Conservation (phyloP, 2,329 filamentous ascomycete genomes). For the Ophiosphaerella narmari region DNA sequence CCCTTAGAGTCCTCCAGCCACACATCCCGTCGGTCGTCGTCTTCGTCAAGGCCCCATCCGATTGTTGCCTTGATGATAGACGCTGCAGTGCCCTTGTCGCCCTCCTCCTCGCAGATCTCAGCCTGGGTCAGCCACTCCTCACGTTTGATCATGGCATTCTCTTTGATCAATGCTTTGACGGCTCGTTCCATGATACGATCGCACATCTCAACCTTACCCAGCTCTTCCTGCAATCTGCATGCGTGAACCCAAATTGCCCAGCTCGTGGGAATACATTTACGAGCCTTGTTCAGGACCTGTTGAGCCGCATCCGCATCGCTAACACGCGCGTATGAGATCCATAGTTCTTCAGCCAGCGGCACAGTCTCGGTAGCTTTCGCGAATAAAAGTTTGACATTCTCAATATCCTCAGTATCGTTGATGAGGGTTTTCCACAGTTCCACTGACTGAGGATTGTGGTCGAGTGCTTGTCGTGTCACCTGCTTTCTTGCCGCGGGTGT, state of each 20-base stretch:
- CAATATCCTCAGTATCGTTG: slow-evolving; percentile 88
- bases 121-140: slow-evolving; percentile 97
- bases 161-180: slow-evolving; percentile 82
- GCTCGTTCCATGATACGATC: slow-evolving; percentile 91
- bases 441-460: slow-evolving; percentile 92
- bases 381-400: slow-evolving; percentile 84
- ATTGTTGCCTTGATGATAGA: slow-evolving; percentile 92
- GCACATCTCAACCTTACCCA: slow-evolving; percentile 77
- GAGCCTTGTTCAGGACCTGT: slow-evolving; percentile 91
- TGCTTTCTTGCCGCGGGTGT: slow-evolving; percentile 86
- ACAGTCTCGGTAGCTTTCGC: slow-evolving; percentile 97
- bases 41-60: slow-evolving; percentile 90
- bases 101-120: slow-evolving; percentile 92
- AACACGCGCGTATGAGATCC: slow-evolving; percentile 88
- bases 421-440: slow-evolving; percentile 98
- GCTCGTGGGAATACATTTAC: slow-evolving; percentile 90
- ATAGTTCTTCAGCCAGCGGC: slow-evolving; percentile 88
- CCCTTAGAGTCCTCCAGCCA: slow-evolving; percentile 93
- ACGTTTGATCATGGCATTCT: slow-evolving; percentile 94
- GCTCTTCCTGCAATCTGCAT: slow-evolving; percentile 84
- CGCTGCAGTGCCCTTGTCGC: slow-evolving; percentile 81
- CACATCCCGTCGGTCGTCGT: slow-evolving; percentile 92
- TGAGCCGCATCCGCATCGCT: slow-evolving; percentile 91
- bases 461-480: slow-evolving; percentile 86
- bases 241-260: slow-evolving; percentile 97